phyloP scores from a whole-genome alignment of 305 asterid species.

The Plantago lanceolata region DNA sequence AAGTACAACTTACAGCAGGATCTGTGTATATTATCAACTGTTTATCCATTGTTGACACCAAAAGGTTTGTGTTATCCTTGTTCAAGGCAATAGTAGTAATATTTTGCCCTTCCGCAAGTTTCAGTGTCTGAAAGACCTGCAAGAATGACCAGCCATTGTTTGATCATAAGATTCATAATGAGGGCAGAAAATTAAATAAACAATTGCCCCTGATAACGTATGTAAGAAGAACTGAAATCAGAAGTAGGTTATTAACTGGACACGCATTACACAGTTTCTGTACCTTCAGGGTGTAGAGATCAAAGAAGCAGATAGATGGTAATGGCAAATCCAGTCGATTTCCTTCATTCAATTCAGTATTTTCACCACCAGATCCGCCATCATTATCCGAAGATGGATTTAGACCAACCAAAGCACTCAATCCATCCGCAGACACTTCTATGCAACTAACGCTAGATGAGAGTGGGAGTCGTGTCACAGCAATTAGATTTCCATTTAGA shows the following conservation, averaged over 20 bases:
- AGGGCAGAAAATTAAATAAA: neutral
- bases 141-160: conserved; percentile 23
- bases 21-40: conserved; percentile 84
- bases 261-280: conserved; percentile 5
- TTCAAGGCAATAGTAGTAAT: conserved; percentile 66
- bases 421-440: conserved; percentile 84
- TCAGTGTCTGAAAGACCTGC: conserved; percentile 67
- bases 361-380: conserved; percentile 34
- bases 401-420: conserved; percentile 70
- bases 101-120: conserved; percentile 73
- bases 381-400: conserved; percentile 61
- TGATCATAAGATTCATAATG: conserved; percentile 17
- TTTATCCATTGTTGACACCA: conserved; percentile 84
- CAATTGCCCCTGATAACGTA: neutral
- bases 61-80: conserved; percentile 78
- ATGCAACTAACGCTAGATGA: conserved; percentile 68
- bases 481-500: conserved; percentile 69
- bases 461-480: conserved; percentile 55
- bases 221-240: conserved; percentile 3
- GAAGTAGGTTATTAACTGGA: conserved; percentile 13
- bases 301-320: conserved; percentile 84
- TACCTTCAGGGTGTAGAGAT: conserved; percentile 78
- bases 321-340: conserved; percentile 42
- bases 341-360: conserved; percentile 40
- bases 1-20: conserved; percentile 73